These are phyloP conservation scores for Martensiomyces pterosporus DNA, from an alignment of 192 early-diverging fungal species.

Conservation along the genomic window DNA sequence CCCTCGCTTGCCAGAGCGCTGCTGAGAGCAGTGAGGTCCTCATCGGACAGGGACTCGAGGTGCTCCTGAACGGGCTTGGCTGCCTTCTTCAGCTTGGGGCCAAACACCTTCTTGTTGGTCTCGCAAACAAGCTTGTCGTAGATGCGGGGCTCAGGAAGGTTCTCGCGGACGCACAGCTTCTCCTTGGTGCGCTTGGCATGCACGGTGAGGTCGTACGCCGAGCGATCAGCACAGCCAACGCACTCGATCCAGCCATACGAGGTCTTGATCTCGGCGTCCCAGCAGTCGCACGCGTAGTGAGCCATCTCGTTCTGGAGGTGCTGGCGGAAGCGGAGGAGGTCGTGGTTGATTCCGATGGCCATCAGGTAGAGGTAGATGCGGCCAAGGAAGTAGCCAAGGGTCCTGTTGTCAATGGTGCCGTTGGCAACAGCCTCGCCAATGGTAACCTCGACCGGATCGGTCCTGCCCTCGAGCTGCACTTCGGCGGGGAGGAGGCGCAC, in stretches of 20 bases:
- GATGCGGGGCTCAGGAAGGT: slow-evolving; percentile 74
- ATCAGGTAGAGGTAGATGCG: slow-evolving; percentile 90
- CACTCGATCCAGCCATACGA: slow-evolving; percentile 99
- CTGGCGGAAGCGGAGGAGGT: slow-evolving; percentile 91
- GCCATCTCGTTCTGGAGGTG: slow-evolving; percentile 99
- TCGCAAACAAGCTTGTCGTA: slow-evolving; percentile 76
- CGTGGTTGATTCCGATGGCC: slow-evolving; percentile 83
- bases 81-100: slow-evolving; percentile 87
- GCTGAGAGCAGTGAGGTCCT: slow-evolving; percentile 55
- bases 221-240: slow-evolving; percentile 98
- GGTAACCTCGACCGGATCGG: slow-evolving; percentile 61
- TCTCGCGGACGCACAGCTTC: slow-evolving; percentile 91
- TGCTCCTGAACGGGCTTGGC: slow-evolving; percentile 83
- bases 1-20: slow-evolving; percentile 22
- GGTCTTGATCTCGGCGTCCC: slow-evolving; percentile 97
- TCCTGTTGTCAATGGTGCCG: slow-evolving; percentile 91
- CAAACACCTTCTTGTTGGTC: slow-evolving; percentile 92
- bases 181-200: slow-evolving; percentile 87
- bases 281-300: slow-evolving; percentile 97
- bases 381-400: slow-evolving; percentile 97
- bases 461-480: slow-evolving; percentile 75
- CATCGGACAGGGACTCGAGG: slow-evolving; percentile 56
- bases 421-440: slow-evolving; percentile 90
- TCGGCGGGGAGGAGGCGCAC: slow-evolving; percentile 73
- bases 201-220: slow-evolving; percentile 92